Evolutionary conservation across 345 rosid genomes (phyloP).

Genomic region (Salix exigua): DNA sequence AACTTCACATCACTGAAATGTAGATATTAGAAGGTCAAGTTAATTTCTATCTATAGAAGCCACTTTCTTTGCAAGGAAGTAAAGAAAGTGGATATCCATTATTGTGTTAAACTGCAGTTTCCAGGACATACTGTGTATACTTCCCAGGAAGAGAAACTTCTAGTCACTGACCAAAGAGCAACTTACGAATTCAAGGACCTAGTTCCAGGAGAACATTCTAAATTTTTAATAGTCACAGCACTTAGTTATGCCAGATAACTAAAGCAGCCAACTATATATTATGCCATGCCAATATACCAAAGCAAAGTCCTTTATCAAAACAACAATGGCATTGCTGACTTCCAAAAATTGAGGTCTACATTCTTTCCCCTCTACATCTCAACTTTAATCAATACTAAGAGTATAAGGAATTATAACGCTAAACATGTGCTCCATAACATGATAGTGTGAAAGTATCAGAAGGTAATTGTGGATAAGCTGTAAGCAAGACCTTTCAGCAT

Average conservation of each 20-base stretch:
- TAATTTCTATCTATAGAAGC: neutral
- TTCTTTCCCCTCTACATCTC: neutral
- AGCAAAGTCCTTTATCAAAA: neutral
- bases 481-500: neutral
- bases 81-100: neutral
- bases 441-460: neutral
- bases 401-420: neutral
- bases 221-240: neutral
- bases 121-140: neutral
- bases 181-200: neutral
- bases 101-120: neutral
- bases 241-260: neutral
- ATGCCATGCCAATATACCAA: neutral
- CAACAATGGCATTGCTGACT: neutral
- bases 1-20: no score
- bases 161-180: neutral
- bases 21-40: neutral
- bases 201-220: neutral
- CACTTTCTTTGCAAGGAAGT: neutral
- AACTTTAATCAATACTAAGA: neutral
- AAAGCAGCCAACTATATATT: neutral
- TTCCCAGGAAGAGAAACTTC: neutral
- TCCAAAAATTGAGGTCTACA: neutral
- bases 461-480: neutral
- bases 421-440: neutral